Evolutionary conservation across 345 rosid species (phyloP).

Genomic region (Aquilaria malaccensis): DNA sequence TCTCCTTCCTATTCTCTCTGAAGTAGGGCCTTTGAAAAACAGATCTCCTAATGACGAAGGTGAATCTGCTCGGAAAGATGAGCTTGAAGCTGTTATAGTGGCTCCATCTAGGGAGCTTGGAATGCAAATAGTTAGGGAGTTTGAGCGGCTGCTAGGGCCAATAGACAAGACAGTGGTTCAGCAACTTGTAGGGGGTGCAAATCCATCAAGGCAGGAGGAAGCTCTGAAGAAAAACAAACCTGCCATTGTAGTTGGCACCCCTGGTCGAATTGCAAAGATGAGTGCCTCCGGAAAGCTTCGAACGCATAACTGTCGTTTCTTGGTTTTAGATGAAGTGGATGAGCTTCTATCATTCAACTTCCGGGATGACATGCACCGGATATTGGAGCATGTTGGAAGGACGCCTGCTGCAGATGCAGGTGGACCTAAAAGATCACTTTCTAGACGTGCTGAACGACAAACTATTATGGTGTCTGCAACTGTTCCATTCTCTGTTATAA

Average conservation of each 20-base stretch:
- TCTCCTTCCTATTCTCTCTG: constrained; percentile 74
- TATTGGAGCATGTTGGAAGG: constrained; percentile 79
- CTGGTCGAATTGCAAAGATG: constrained; percentile 90
- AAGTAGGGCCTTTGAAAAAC: constrained; percentile 60
- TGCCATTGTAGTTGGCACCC: constrained; percentile 83
- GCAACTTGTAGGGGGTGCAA: constrained; percentile 97
- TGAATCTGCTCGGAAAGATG: constrained; percentile 41
- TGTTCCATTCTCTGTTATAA: constrained; percentile 79
- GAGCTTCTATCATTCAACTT: constrained; percentile 89
- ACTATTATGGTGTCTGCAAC: constrained; percentile 89
- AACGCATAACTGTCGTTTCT: constrained; percentile 75
- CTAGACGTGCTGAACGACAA: constrained; percentile 46
- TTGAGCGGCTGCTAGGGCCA: constrained; percentile 82
- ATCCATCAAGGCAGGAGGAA: constrained; percentile 93
- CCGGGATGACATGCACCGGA: constrained; percentile 84
- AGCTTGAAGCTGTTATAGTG: constrained; percentile 80
- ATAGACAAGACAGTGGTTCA: constrained; percentile 69
- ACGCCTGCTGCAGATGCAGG: constrained; percentile 29
- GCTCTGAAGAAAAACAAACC: constrained; percentile 94
- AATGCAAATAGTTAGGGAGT: constrained; percentile 93
- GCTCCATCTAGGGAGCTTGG: constrained; percentile 96
- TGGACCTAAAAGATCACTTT: constrained; percentile 21
- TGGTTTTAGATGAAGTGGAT: constrained; percentile 91
- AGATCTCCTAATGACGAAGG: constrained; percentile 24
- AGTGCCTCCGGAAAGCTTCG: constrained; percentile 92